Evolutionary conservation across 768 basidiomycete species (phyloP), one percentile per base, ranked within the genome.

Genomic region (Udeniomyces megalosporus): DNA sequence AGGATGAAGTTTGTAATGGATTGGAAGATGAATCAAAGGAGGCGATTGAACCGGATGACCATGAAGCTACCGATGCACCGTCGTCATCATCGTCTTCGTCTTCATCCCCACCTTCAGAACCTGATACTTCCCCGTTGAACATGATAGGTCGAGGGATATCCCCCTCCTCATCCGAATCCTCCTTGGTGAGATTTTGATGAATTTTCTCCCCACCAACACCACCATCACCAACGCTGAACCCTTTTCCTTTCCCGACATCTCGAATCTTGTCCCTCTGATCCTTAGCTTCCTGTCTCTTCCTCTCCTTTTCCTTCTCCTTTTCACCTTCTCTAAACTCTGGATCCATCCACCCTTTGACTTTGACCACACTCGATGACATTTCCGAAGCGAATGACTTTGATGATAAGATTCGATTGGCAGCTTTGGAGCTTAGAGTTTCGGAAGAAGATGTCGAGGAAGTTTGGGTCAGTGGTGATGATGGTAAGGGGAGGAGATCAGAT

Each of bases 341-440:
- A 22, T 65, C 63, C 44, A 59, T 54, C 58, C 51, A 54, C 31
- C 34, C 34, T 17, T 49, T 59, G 28, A 55, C 53, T 15, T 35
- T 58, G 44, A 34, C 49, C 22, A 59, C 44, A 14, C 29, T 56
- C 11, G 53, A 58, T 17, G n/a, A 31, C 17, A 54, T 49, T 17
- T 59, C 57, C 51, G 51, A 55, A 31, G 63, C 63, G 47, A 65
- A 65, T 1, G 51, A 26, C 42, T 65, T 65, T 15, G 51, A 54
- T 35, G 48, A 52, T 24, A 60, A 44, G 11, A 65, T 34, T 6
- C 63, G 50, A 50, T 65, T 65, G 38, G 51, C 63, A 10, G 63
- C 52, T 48, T 61, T 61, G 11, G 48, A 26, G 22, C 26, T 60
- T n/a, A 50, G 58, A 10, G 35, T 42, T 17, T 60, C 58, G 48